A percentile compares a stretch with the other conserved stretches of the same genome.
These are phyloP conservation scores for Xanthoconium separans DNA, from an alignment of 1,284 basidiomycete species.

Conservation along the genomic window DNA sequence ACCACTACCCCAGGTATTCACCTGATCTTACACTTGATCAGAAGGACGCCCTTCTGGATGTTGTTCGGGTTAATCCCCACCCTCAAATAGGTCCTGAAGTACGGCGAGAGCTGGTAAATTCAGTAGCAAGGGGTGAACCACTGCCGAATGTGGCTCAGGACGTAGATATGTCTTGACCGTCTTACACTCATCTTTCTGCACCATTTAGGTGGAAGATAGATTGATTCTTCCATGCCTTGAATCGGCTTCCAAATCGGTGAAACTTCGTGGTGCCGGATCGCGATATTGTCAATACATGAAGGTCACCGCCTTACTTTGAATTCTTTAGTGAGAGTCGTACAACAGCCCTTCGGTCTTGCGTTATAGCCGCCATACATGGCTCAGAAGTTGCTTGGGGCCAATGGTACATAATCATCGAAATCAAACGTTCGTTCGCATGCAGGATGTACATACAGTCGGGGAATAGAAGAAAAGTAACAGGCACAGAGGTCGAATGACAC, in stretches of 20 bases:
- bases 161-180: conserved; percentile 55
- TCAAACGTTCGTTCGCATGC: not conserved
- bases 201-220: not conserved
- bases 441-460: not conserved
- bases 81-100: conserved; percentile 90
- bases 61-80: conserved; percentile 86
- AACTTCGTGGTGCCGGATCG: no score
- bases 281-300: no score
- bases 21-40: conserved; percentile 97
- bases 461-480: not conserved
- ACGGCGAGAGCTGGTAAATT: conserved; percentile 80
- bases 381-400: no score
- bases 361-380: no score
- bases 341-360: no score
- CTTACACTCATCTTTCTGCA: not conserved
- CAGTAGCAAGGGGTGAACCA: conserved; percentile 70
- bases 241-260: no score
- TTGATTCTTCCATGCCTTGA: not conserved
- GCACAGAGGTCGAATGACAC: not conserved
- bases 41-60: conserved; percentile 95
- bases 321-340: no score
- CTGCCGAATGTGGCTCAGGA: conserved; percentile 52
- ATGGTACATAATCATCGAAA: no score
- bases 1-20: conserved; percentile 67
- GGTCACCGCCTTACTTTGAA: no score